Evolutionary conservation across 2,329 filamentous ascomycete genomes (phyloP).

Genomic region (Teratosphaeriaceae sp.): DNA sequence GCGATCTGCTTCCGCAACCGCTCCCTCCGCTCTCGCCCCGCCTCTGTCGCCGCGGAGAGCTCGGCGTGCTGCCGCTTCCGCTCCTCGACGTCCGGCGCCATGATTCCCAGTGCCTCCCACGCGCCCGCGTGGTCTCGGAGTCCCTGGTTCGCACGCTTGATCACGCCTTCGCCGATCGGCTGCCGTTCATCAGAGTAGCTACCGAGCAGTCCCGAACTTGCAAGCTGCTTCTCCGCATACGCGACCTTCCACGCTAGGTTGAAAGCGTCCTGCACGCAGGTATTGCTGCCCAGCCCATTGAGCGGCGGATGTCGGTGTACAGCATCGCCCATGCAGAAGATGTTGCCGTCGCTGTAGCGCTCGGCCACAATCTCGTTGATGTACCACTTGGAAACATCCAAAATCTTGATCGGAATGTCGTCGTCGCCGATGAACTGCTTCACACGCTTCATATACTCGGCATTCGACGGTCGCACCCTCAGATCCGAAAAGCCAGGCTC

Average conservation of each 20-base stretch:
- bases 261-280: constrained; percentile 38
- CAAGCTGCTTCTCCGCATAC: constrained; percentile 25
- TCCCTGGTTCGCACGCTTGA: constrained; percentile 52
- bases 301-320: constrained; percentile 52
- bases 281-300: constrained; percentile 53
- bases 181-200: constrained; percentile 30
- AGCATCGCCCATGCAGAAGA: constrained; percentile 53
- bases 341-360: constrained; percentile 44
- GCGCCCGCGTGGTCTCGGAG: constrained; percentile 44
- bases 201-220: constrained; percentile 21
- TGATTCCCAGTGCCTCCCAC: constrained; percentile 25
- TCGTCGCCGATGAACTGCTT: constrained; percentile 51
- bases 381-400: constrained; percentile 52
- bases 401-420: constrained; percentile 43
- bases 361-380: constrained; percentile 58
- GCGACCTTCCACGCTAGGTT: constrained; percentile 35
- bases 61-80: constrained; percentile 23
- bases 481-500: constrained; percentile 31
- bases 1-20: constrained; percentile 23
- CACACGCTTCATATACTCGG: constrained; percentile 43
- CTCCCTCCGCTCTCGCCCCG: constrained; percentile 33
- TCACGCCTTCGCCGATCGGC: constrained; percentile 41
- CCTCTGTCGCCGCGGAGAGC: constrained; percentile 20
- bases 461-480: constrained; percentile 35
- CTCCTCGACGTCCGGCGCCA: constrained; percentile 21